Percentiles rank a stretch among this genome's conserved stretches.
Conservation (phyloP, 345 rosid species). For the Citrus glauca region DNA sequence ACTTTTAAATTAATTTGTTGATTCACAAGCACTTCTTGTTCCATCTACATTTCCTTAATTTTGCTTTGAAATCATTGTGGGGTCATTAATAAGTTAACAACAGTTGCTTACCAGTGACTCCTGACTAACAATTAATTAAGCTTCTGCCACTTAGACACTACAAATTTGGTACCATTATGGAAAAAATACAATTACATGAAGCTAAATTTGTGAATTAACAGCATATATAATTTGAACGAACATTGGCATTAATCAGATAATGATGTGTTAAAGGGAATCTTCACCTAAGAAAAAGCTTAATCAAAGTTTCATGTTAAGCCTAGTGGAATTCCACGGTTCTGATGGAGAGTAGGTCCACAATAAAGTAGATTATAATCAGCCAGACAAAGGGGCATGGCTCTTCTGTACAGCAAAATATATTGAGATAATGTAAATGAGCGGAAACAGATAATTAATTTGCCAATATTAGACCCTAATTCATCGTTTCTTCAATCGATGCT, state of each 20-base stretch:
- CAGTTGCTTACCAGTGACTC: no score
- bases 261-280: constrained; percentile 23
- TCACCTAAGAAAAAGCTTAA: constrained; percentile 16
- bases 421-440: not conserved
- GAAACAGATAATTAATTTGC: not conserved
- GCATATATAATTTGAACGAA: not conserved
- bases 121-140: not conserved
- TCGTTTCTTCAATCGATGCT: constrained; percentile 1
- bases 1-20: constrained; percentile 3
- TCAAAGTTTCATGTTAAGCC: constrained; percentile 15
- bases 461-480: constrained; percentile 7
- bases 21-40: constrained; percentile 9
- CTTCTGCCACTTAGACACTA: not conserved
- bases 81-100: not conserved
- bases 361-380: constrained; percentile 20
- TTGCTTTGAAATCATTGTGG: not conserved
- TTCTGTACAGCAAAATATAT: constrained; percentile 13
- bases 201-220: not conserved
- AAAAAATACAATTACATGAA: not conserved
- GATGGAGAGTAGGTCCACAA: constrained; percentile 26
- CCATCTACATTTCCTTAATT: constrained; percentile 6
- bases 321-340: constrained; percentile 3
- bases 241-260: not conserved
- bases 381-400: constrained; percentile 36
- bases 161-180: not conserved